Conservation (phyloP, 192 early-diverging fungal species). For the Phlyctochytrium planicorne region DNA sequence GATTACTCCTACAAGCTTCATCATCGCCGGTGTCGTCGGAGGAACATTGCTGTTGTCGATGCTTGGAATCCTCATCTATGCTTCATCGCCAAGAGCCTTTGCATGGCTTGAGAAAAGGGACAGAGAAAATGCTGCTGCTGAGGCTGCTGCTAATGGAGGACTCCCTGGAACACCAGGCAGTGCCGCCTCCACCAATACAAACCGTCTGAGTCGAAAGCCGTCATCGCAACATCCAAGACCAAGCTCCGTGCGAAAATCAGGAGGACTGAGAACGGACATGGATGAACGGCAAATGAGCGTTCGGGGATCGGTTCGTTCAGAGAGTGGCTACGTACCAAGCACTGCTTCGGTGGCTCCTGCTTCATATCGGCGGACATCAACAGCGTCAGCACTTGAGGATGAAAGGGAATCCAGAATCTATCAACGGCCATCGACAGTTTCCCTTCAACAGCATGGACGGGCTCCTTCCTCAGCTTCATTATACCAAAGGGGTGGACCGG, state of each 20-base stretch:
- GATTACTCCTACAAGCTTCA: not conserved
- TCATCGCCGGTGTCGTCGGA: not conserved
- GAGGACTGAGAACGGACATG: too few species aligned
- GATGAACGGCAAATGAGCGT: too few species aligned
- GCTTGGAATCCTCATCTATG: not conserved
- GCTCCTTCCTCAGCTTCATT: not conserved
- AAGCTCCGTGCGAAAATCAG: not conserved
- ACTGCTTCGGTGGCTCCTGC: not conserved
- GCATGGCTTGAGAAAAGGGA: not conserved
- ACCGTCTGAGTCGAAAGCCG: not conserved
- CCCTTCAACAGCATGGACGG: too few species aligned
- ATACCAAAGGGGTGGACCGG: not conserved
- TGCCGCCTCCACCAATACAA: not conserved
- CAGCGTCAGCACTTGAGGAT: not conserved
- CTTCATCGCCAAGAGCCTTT: not conserved
- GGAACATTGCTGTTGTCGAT: not conserved
- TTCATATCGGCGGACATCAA: not conserved
- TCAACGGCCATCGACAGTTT: too few species aligned
- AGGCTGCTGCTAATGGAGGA: not conserved
- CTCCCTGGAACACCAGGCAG: not conserved
- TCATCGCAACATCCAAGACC: too few species aligned
- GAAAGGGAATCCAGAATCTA: not conserved
- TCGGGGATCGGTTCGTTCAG: too few species aligned
- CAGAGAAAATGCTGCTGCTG: not conserved
- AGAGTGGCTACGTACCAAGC: too few species aligned